Base-by-base conservation (phyloP, 2,329 filamentous ascomycete genomes). In the Talaromyces sp. region DNA sequence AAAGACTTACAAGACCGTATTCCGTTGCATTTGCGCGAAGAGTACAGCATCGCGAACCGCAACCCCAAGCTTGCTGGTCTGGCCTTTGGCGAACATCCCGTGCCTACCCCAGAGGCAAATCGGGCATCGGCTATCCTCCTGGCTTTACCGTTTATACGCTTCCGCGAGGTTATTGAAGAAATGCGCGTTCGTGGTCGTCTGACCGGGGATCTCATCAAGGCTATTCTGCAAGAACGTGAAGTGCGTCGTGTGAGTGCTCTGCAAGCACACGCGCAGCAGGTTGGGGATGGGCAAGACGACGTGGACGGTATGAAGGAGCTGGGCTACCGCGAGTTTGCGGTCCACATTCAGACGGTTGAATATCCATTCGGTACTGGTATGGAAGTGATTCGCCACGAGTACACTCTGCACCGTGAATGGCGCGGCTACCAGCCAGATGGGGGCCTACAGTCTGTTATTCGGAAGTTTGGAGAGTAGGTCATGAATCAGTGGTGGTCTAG, bases 181-280 rank as follows among this genome's bases (percentile, higher is more conserved):
- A 69, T 76, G 68, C 65, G 66, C 11, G 36, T 45, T 3, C 64
- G 65, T 22, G 49, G 67, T 4, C 49, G 67, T 2, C 47, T 76
- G 36, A 70, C 63, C 2, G 19, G 31, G 13, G 49, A 58, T 1
- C 54, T 74, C 8, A 70, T 71, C 1, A 61, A 66, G 19, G 66
- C 67, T 1, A 67, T 77, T 6, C 40, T 78, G 4, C 51, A 66
- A 3, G 72, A 74, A 63, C 71, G 76, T 4, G 76, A 78, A 67
- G 29, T 64, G 6, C 72, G 75, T 29, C 73, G 76, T 3, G 31
- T 70, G 3, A 61, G 67, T 25, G 73, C 71, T 3, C 65, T 76
- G 15, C 60, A 60, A 3, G 58, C 54, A 54, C 64, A 64, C 38
- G 59, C 29, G n/a, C 34, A 38, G n/a, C 29, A 15, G 61, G 36